Evolutionary conservation across 495 filamentous ascomycete genomes (phyloP).

Genomic region (Parathielavia hyrcaniae): DNA sequence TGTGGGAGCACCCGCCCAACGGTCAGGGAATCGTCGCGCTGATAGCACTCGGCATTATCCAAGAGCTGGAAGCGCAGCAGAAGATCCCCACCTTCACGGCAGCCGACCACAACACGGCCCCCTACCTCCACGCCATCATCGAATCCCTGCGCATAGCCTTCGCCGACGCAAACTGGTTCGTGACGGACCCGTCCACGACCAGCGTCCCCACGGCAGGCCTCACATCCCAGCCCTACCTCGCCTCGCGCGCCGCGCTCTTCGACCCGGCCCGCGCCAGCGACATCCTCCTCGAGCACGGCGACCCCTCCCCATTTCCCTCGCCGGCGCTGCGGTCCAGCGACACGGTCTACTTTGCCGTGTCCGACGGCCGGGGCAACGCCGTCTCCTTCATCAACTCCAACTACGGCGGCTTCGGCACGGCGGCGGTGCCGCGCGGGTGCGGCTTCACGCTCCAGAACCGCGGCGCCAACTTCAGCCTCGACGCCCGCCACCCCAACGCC

Average conservation of each 20-base stretch:
- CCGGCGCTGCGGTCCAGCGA: constrained; percentile 62
- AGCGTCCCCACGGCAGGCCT: constrained; percentile 59
- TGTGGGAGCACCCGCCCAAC: constrained; percentile 98
- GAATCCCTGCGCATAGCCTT: constrained; percentile 90
- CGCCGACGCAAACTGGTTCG: constrained; percentile 82
- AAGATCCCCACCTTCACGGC: constrained; percentile 63
- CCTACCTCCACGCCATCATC: constrained; percentile 83
- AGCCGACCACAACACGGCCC: constrained; percentile 61
- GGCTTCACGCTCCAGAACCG: constrained; percentile 95
- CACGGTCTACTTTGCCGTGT: constrained; percentile 87
- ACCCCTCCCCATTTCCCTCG: constrained; percentile 45
- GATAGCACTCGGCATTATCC: constrained; percentile 86
- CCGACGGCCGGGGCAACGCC: constrained; percentile 76
- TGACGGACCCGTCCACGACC: constrained; percentile 69
- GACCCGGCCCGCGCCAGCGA: constrained; percentile 22
- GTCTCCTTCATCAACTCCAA: constrained; percentile 96
- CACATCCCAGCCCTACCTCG: constrained; percentile 47
- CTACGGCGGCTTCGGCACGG: constrained; percentile 84
- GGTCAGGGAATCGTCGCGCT: constrained; percentile 93
- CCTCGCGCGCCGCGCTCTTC: constrained; percentile 39
- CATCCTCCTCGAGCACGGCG: constrained; percentile 45
- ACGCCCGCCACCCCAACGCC: constrained; percentile 63
- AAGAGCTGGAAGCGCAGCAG: constrained; percentile 67
- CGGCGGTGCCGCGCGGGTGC: constrained; percentile 73
- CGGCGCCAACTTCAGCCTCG: constrained; percentile 74